phyloP scores from a whole-genome alignment of 2,329 filamentous ascomycete genomes.

The Gnomoniopsis sp. region DNA sequence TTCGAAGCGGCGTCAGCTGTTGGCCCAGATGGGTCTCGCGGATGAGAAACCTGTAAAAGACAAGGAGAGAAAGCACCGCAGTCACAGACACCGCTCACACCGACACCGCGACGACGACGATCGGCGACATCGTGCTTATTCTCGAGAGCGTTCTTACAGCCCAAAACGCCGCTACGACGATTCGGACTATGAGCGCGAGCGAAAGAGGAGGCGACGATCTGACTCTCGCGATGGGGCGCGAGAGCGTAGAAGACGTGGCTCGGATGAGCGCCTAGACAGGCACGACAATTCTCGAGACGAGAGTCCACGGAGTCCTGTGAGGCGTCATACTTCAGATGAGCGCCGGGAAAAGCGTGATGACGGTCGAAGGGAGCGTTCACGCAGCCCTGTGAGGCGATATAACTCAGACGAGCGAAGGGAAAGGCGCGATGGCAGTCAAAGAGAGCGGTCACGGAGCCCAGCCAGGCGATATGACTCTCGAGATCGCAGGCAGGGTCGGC shows the following conservation, averaged over 20 bases:
- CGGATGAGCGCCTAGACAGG: conserved; percentile 26
- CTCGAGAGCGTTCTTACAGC: conserved; percentile 40
- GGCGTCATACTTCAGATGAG: not conserved
- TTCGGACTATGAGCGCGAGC: conserved; percentile 36
- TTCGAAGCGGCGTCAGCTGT: conserved; percentile 61
- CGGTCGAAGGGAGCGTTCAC: conserved; percentile 15
- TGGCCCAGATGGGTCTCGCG: conserved; percentile 59
- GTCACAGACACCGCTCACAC: conserved; percentile 35
- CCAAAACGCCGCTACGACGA: conserved; percentile 31
- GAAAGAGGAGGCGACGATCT: conserved; percentile 42
- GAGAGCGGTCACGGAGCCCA: conserved; percentile 4
- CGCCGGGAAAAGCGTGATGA: conserved; percentile 9
- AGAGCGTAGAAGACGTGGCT: conserved; percentile 33
- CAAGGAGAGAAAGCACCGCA: conserved; percentile 42
- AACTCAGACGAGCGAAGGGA: conserved; percentile 2
- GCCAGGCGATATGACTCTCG: conserved; percentile 16
- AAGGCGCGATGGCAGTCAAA: not conserved
- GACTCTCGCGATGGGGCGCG: conserved; percentile 39
- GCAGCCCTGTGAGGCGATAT: not conserved
- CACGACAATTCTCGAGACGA: conserved; percentile 21
- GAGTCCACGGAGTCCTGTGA: not conserved
- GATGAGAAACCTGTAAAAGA: conserved; percentile 38
- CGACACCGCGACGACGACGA: conserved; percentile 28
- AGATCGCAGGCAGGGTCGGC: not conserved
- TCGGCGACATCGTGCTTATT: conserved; percentile 43